Percentiles rank a stretch among this genome's conserved stretches.
These are phyloP conservation scores for button mushroom (Agaricus bisporus) DNA, from an alignment of 768 basidiomycete species.

Conservation along the genomic window DNA sequence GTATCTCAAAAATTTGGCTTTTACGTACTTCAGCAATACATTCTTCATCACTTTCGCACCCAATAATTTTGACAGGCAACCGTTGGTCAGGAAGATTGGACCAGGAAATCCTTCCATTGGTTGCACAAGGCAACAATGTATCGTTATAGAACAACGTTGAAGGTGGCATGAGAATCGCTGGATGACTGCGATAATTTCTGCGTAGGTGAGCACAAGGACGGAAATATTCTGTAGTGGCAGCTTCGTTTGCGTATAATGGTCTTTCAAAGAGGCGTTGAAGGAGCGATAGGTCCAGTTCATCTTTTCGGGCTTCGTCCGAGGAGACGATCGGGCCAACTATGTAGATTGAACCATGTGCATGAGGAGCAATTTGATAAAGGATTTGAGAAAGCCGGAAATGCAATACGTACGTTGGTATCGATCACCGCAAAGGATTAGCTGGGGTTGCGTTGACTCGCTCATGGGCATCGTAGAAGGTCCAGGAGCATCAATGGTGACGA, in stretches of 20 bases:
- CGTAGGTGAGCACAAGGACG: conserved; percentile 3
- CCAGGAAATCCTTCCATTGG: conserved; percentile 37
- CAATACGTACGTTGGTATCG: conserved; percentile 38
- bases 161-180: conserved; percentile 48
- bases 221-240: conserved; percentile 1
- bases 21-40: conserved; percentile 38
- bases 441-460: conserved; percentile 22
- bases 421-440: conserved; percentile 47
- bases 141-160: conserved; percentile 50
- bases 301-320: conserved; percentile 35
- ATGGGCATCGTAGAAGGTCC: conserved; percentile 9
- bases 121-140: conserved; percentile 37
- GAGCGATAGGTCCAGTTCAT: conserved; percentile 42
- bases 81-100: conserved; percentile 29
- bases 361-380: neutral
- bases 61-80: conserved; percentile 41
- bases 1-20: neutral
- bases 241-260: conserved; percentile 27
- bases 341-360: neutral
- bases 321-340: conserved; percentile 44
- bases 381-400: neutral
- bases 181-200: conserved; percentile 46
- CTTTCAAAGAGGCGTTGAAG: conserved; percentile 43
- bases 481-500: conserved; percentile 26
- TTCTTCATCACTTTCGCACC: conserved; percentile 32